Evolutionary conservation across 768 basidiomycete genomes (phyloP), one percentile per base, ranked within the genome.

Genomic region (Podaxis mareebaensis): DNA sequence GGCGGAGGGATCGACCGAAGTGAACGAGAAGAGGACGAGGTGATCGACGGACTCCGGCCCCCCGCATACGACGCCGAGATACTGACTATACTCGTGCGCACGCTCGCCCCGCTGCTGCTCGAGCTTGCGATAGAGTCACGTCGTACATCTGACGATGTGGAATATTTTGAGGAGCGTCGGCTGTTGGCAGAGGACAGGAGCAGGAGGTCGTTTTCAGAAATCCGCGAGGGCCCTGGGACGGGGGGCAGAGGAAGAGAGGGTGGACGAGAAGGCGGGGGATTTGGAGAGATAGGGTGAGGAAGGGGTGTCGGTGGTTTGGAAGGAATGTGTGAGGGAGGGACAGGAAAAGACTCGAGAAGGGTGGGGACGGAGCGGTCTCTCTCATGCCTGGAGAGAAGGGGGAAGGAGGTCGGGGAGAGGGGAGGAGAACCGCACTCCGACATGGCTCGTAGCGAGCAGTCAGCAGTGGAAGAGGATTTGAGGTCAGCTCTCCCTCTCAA

Each of bases 241-340:
- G 90, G 87, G 0, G 90, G 89, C 3, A 90, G 80, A 0, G 89
- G 88, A 0, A 77, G 67, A 0, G 78, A 73, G 0, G 89, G 89
- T 0, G 88, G 89, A 1, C 75, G 77, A 0, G 84, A 85, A 0
- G 83, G 86, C 0, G 88, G 87, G 0, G 87, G 88, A 60, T 86
- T 85, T 56, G 68, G 30, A n/a, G 70, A 59, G 66, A 74, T 28
- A 71, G 74, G 48, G 42, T 48, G 30, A 46, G 54, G 36, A 10
- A 38, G 22, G 10, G 76, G 72, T 0, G 74, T 70, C 3, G 69
- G 52, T 22, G 33, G 54, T 26, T 56, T 56, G 15, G 59, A 51
- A 1, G 79, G 79, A 54, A 81, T 80, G 66, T 78, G 76, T 0
- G 79, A 75, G 0, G 82, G 81, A 15, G 80, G 79, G 1, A 63